These are phyloP conservation scores for Xylaria sp. DNA, from an alignment of 2,329 filamentous ascomycete genomes.

Conservation along the genomic window DNA sequence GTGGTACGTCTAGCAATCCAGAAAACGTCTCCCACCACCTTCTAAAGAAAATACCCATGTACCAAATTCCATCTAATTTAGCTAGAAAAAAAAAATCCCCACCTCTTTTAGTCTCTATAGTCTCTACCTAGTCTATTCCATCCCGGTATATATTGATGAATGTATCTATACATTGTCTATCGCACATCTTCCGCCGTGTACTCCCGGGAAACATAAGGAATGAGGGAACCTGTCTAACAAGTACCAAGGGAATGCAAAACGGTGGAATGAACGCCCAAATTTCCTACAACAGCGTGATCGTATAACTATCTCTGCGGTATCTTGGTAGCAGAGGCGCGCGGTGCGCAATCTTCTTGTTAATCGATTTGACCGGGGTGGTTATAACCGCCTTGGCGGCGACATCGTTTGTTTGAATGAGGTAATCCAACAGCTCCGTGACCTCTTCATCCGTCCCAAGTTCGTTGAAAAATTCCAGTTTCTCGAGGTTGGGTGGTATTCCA, in stretches of 20 bases:
- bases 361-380: conserved; percentile 44
- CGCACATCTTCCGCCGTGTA: too few species aligned
- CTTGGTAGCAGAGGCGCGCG: conserved; percentile 10
- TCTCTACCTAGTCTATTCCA: conserved; percentile 13
- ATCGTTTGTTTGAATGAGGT: conserved; percentile 47
- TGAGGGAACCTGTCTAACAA: neutral
- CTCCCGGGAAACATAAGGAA: neutral
- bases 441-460: conserved; percentile 53
- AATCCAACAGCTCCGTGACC: conserved; percentile 52
- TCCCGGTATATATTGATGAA: neutral
- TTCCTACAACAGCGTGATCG: conserved; percentile 17
- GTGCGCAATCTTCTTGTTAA: conserved; percentile 20
- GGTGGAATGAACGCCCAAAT: neutral
- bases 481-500: conserved; percentile 52
- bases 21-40: too few species aligned
- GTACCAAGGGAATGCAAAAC: neutral
- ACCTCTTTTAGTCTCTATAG: too few species aligned
- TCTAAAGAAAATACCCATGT: too few species aligned
- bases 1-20: too few species aligned
- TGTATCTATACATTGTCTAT: too few species aligned
- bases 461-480: conserved; percentile 53
- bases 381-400: conserved; percentile 47
- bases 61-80: too few species aligned
- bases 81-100: too few species aligned
- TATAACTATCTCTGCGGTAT: conserved; percentile 23